phyloP scores from a whole-genome alignment of 768 basidiomycete species.

The Trametes cingulata region DNA sequence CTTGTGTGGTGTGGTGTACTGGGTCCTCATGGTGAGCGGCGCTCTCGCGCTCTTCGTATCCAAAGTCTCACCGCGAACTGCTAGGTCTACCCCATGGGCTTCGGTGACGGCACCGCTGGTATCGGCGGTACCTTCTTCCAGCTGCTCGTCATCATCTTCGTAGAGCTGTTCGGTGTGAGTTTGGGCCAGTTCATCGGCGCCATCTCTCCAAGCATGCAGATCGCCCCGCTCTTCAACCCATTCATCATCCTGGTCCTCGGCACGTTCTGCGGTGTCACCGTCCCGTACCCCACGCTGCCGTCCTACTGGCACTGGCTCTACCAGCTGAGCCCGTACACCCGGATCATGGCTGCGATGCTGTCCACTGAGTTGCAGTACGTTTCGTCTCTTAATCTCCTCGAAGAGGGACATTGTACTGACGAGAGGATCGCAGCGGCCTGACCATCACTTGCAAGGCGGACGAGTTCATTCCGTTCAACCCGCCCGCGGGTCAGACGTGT shows the following conservation, averaged over 20 bases:
- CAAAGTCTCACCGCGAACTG: not conserved
- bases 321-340: slow-evolving; percentile 68
- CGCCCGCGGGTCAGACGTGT: slow-evolving; percentile 77
- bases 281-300: slow-evolving; percentile 64
- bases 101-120: slow-evolving; percentile 63
- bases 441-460: slow-evolving; percentile 59
- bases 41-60: not conserved
- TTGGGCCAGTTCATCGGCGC: slow-evolving; percentile 76
- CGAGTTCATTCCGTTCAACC: slow-evolving; percentile 73
- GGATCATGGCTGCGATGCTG: slow-evolving; percentile 69
- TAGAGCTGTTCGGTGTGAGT: slow-evolving; percentile 72
- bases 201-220: slow-evolving; percentile 67
- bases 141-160: slow-evolving; percentile 66
- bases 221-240: slow-evolving; percentile 81
- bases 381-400: not conserved
- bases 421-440: slow-evolving; percentile 53
- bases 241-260: slow-evolving; percentile 65
- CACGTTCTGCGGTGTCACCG: slow-evolving; percentile 80
- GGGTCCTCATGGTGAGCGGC: slow-evolving; percentile 62
- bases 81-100: slow-evolving; percentile 63
- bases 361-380: slow-evolving; percentile 72
- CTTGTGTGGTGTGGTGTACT: slow-evolving; percentile 72
- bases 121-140: slow-evolving; percentile 70
- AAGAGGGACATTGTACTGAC: slow-evolving; percentile 23
- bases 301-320: slow-evolving; percentile 83